Percentiles rank a stretch among this genome's conserved stretches.
These are phyloP conservation scores for Xylaria flabelliformis DNA, from an alignment of 495 filamentous ascomycete genomes.

Conservation along the genomic window DNA sequence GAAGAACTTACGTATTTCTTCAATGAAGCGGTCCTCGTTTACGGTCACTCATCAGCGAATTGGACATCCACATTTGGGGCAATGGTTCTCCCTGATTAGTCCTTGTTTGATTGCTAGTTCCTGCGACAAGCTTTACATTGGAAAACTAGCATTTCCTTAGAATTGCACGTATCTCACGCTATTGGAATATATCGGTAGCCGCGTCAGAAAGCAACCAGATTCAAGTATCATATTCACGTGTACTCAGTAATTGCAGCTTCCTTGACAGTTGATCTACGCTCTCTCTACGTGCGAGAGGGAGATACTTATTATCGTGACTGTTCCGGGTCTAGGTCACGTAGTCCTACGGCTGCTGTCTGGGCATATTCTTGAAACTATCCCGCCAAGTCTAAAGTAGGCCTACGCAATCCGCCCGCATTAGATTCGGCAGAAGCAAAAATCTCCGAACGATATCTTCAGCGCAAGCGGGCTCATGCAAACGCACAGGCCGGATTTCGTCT, in stretches of 20 bases:
- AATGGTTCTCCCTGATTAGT: neutral
- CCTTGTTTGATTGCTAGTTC: neutral
- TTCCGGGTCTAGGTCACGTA: neutral
- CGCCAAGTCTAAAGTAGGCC: conserved; percentile 11
- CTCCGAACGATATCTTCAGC: conserved; percentile 15
- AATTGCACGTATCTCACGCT: neutral
- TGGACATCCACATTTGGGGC: neutral
- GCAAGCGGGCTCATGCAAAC: neutral
- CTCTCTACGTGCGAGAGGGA: conserved; percentile 2
- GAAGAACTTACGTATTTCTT: neutral
- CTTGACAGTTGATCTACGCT: neutral
- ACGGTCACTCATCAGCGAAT: neutral
- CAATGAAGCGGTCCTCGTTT: neutral
- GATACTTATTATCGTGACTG: neutral
- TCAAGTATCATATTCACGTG: neutral
- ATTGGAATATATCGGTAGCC: neutral
- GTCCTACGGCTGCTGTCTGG: neutral
- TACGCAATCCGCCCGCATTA: conserved; percentile 15
- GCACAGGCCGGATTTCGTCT: conserved; percentile 12
- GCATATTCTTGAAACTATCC: neutral
- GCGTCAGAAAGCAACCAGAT: neutral
- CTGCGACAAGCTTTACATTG: neutral
- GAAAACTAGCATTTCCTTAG: neutral
- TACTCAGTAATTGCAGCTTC: neutral
- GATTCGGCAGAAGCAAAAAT: conserved; percentile 21